Evolutionary conservation across 2,329 filamentous ascomycete species (phyloP), one percentile per base, ranked within the genome.

Genomic region (Macrophomina pseudophaseolina): DNA sequence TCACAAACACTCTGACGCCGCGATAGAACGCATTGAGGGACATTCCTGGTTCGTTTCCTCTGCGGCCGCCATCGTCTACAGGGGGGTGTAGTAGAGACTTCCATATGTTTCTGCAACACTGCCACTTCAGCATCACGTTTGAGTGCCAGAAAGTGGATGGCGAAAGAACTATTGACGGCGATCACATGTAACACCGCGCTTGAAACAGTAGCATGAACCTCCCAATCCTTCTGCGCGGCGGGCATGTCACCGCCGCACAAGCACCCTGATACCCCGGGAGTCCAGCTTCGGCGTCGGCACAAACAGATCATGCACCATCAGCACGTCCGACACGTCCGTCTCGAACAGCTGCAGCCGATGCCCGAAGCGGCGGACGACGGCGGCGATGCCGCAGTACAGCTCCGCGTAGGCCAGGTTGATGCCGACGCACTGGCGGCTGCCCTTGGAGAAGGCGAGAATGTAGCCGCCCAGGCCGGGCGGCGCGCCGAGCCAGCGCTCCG

Each of bases 401-500:
- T 53, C 49, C 2, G 62, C 62, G 12, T 64, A 64, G 32, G 62
- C 62, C 1, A 64, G 49, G 38, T 77, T 76, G 68, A 76, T 73
- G 12, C 75, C 75, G n/a, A 78, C 56, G 40, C 75, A 78, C 9
- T 68, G 66, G 2, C 75, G 67, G 60, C 71, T 74, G 0, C 75
- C 75, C 44, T 75, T 77, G 2, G 69, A 71, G 42, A 77, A 77
- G 0, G 71, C 66, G 16, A 77, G 68, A 64, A 77, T 69, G 40
- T 72, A 72, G 2, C 69, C 69, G 64, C 75, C 74, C 1, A 77
- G 64, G 14, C 40, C 28, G 16, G 64, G 71, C 12, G 71, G 69
- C 62, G 71, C 71, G 18, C 74, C 71, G 5, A 75, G 56, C 73
- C 73, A 75, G 30, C 76, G 73, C 53, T 75, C 73, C 1, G 76